These are phyloP conservation scores for Diaporthe sp. DNA, from an alignment of 2,329 filamentous ascomycete genomes.

Conservation along the genomic window DNA sequence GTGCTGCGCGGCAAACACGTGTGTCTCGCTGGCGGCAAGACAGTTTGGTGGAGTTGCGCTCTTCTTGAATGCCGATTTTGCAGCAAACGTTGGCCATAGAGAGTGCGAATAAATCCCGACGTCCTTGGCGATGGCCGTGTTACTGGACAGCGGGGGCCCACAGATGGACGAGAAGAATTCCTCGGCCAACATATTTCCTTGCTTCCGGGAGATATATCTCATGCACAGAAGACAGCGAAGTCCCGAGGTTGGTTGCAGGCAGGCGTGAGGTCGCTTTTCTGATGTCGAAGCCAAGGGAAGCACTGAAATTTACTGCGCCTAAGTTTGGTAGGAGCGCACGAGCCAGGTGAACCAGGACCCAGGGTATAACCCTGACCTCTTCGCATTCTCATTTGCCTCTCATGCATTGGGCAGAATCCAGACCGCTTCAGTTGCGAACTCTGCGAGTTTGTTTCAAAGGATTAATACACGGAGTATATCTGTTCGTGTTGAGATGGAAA, in stretches of 20 bases:
- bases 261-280: neutral
- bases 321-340: constrained; percentile 23
- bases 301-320: constrained; percentile 14
- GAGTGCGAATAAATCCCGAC: constrained; percentile 90
- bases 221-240: neutral
- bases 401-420: neutral
- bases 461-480: no score
- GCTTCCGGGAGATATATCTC: neutral
- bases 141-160: constrained; percentile 70
- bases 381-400: neutral
- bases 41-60: constrained; percentile 85
- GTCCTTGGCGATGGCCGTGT: constrained; percentile 79
- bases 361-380: constrained; percentile 10
- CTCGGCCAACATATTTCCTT: constrained; percentile 67
- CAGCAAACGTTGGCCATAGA: constrained; percentile 81
- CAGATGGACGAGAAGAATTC: constrained; percentile 71
- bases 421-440: neutral
- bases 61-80: constrained; percentile 90
- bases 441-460: neutral
- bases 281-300: neutral
- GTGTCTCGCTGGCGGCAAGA: constrained; percentile 83
- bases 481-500: neutral
- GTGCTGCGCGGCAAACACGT: constrained; percentile 91
- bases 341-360: neutral
- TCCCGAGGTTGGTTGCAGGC: neutral